Conservation (phyloP, 257 asterid genomes). For the Paraleonurus japonicus region DNA sequence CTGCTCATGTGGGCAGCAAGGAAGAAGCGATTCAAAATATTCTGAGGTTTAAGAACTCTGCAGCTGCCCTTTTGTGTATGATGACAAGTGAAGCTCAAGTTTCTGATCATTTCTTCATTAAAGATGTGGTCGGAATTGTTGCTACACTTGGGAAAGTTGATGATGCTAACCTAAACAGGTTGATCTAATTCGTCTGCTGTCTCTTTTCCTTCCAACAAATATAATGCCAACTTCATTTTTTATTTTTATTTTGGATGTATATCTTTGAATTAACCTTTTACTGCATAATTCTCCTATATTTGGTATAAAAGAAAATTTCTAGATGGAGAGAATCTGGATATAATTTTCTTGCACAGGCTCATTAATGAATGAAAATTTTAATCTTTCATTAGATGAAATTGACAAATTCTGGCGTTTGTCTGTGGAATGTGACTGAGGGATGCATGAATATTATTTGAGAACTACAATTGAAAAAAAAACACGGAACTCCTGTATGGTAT, state of each 20-base stretch:
- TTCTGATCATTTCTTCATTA: constrained; percentile 40
- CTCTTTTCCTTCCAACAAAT: constrained; percentile 17
- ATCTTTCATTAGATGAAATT: constrained; percentile 4
- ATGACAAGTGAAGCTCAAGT: constrained; percentile 45
- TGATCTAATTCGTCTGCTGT: constrained; percentile 30
- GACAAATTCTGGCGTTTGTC: not conserved
- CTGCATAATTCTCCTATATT: not conserved
- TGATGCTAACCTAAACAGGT: constrained; percentile 77
- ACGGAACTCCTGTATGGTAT: not conserved
- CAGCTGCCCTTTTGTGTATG: constrained; percentile 55
- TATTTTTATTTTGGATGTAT: not conserved
- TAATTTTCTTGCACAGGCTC: constrained; percentile 19
- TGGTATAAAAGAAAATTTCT: not conserved
- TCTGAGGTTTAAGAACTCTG: constrained; percentile 53
- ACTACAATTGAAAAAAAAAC: constrained; percentile 13
- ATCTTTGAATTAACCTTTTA: constrained; percentile 9
- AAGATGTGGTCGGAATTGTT: constrained; percentile 73
- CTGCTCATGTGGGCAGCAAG: constrained; percentile 33
- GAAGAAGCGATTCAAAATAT: constrained; percentile 47
- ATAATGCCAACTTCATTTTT: not conserved
- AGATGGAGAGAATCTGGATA: not conserved
- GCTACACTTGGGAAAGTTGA: constrained; percentile 72
- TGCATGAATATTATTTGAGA: constrained; percentile 15
- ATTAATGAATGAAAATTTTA: not conserved
- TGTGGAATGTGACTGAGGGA: constrained; percentile 2